These are phyloP conservation scores for Solanum paucissectum DNA, from an alignment of 257 asterid genomes.

Conservation along the genomic window DNA sequence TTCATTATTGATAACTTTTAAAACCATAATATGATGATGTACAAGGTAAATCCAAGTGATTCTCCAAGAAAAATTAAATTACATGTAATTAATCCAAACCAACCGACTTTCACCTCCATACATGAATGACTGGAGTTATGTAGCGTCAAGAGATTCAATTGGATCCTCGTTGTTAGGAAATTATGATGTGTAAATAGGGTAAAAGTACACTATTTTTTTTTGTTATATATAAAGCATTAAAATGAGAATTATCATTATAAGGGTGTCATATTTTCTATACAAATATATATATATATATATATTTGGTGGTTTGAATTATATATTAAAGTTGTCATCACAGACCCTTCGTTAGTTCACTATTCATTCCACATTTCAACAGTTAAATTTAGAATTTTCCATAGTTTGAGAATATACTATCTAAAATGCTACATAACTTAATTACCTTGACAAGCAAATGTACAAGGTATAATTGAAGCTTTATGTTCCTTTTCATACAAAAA, in stretches of 20 bases:
- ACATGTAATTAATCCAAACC: neutral
- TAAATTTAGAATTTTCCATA: neutral
- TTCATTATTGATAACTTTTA: neutral
- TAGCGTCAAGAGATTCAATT: neutral
- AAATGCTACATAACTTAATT: neutral
- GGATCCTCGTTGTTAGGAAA: neutral
- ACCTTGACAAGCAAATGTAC: neutral
- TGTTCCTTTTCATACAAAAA: neutral
- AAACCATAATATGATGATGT: neutral
- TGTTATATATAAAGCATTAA: neutral
- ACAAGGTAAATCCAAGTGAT: neutral
- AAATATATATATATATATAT: too few relatives aligned
- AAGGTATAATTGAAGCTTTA: neutral
- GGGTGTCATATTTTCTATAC: neutral
- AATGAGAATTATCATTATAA: neutral
- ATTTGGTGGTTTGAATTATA: neutral
- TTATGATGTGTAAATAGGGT: neutral
- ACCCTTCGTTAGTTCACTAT: neutral
- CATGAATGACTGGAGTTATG: fast-evolving
- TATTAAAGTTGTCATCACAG: neutral
- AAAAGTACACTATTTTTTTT: neutral
- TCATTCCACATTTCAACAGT: neutral
- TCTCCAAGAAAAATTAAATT: fast-evolving
- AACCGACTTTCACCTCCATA: neutral
- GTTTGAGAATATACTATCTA: neutral